These are phyloP conservation scores for Hygrophorus russula DNA, from an alignment of 768 basidiomycete species.

Conservation along the genomic window DNA sequence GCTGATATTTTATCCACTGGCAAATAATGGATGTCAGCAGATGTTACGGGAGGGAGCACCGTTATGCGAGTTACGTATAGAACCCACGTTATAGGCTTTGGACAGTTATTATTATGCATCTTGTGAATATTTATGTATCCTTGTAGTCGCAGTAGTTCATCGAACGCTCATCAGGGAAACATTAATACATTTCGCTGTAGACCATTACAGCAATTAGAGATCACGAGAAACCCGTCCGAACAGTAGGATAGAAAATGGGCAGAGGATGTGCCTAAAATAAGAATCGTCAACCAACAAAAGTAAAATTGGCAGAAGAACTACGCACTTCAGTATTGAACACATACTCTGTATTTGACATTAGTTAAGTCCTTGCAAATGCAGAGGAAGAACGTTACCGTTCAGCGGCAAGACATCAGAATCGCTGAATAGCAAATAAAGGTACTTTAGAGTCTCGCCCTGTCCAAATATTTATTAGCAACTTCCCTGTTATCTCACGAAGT, in stretches of 20 bases:
- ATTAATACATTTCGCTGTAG: not conserved
- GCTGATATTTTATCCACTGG: constrained; percentile 5
- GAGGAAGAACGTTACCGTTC: constrained; percentile 31
- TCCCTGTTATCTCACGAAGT: constrained; percentile 1
- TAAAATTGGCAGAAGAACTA: constrained; percentile 14
- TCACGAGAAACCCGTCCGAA: constrained; percentile 18
- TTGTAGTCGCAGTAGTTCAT: constrained; percentile 1
- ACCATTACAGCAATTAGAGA: not conserved
- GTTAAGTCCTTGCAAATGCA: not conserved
- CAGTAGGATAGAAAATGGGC: constrained; percentile 25
- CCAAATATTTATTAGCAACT: not conserved
- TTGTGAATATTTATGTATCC: constrained; percentile 4
- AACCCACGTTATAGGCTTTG: not conserved
- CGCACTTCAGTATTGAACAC: constrained; percentile 89
- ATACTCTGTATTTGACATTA: constrained; percentile 36
- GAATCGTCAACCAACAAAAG: not conserved
- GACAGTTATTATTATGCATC: not conserved
- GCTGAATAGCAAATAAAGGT: constrained; percentile 80
- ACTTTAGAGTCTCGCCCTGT: constrained; percentile 85
- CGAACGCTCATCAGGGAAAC: not conserved
- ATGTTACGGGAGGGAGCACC: not conserved
- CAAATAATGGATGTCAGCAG: not conserved
- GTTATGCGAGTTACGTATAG: not conserved
- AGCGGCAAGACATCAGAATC: constrained; percentile 64
- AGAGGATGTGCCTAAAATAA: constrained; percentile 23